Evolutionary conservation across 768 basidiomycete species (phyloP), one percentile per base, ranked within the genome.

Genomic region (Boletus reticulatus): DNA sequence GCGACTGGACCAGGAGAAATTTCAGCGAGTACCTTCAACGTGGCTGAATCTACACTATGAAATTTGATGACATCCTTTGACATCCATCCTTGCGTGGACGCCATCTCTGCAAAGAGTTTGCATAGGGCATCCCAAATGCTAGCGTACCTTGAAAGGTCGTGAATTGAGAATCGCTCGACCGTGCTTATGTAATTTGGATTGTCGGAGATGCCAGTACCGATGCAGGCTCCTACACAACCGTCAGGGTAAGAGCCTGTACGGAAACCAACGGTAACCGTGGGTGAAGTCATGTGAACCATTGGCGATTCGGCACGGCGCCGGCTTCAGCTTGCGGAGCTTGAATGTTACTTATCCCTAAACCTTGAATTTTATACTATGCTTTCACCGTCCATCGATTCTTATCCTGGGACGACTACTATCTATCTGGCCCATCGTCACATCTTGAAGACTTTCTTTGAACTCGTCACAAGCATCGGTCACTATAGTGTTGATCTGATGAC

Each of bases 41-140:
- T 54, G 38, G 58, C 34, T 13, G 20, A 9, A 29, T 64, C 36
- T 31, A 64, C 14, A 31, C 53, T 55, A 19, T 49, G 45, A 8
- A 58, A 7, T 4, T 64, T 54, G 32, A 62, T 44, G 6, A 55
- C 50, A 13, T 49, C 43, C 39, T 59, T 52, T 13, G 48, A 51
- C 10, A 17, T 19, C 63, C 56, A 65, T 0, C 56, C 60, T 43
- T 62, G 46, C 11, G 53, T 19, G 4, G 44, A 22, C 20, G 43
- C 36, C 60, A 65, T 55, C 19, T 64, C 63, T 2, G 53, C 32
- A 36, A 56, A 65, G 29, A 59, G 51, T 24, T 52, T 56, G 31
- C 39, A 42, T 8, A 60, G 48, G 16, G 45, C 20, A 4, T 61
- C 39, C 63, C 63, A 64, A 2, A 64, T 63, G 48, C 37, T 9